phyloP scores from a whole-genome alignment of 768 basidiomycete genomes.

The Mycena galericulata region DNA sequence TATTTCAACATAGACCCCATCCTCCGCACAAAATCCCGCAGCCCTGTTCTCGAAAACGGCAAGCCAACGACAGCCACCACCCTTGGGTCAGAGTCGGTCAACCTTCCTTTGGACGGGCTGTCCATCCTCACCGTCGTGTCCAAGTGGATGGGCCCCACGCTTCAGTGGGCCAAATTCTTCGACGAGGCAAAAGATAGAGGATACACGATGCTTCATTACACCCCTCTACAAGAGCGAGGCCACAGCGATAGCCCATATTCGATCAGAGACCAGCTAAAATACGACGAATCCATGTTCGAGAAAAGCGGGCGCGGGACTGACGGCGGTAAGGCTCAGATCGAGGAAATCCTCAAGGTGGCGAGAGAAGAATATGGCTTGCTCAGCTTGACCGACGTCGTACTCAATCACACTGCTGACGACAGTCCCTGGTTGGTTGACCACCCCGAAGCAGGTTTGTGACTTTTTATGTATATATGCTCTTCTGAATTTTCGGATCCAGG shows the following conservation, averaged over 20 bases:
- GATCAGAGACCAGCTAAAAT: constrained; percentile 87
- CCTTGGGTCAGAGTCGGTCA: constrained; percentile 67
- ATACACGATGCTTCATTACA: constrained; percentile 98
- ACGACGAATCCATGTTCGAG: constrained; percentile 81
- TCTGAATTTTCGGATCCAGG: constrained; percentile 57
- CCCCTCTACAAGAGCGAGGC: constrained; percentile 93
- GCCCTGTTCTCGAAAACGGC: constrained; percentile 74
- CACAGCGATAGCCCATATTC: constrained; percentile 94
- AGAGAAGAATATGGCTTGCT: constrained; percentile 90
- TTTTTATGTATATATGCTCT: not conserved
- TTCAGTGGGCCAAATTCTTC: constrained; percentile 84
- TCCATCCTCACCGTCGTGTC: constrained; percentile 92
- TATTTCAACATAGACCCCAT: constrained; percentile 98
- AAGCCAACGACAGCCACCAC: constrained; percentile 63
- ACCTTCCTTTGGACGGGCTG: constrained; percentile 89
- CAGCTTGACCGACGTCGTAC: constrained; percentile 93
- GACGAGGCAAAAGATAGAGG: constrained; percentile 88
- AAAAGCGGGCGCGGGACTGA: constrained; percentile 52
- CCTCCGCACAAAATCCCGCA: constrained; percentile 79
- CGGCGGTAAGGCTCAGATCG: constrained; percentile 67
- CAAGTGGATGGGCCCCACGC: constrained; percentile 96
- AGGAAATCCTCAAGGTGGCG: constrained; percentile 75
- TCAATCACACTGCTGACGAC: constrained; percentile 98
- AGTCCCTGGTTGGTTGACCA: constrained; percentile 92
- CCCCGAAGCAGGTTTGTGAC: constrained; percentile 88